Percentiles rank a stretch among this genome's conserved stretches.
These are phyloP conservation scores for Aspergillus piperis DNA, from an alignment of 2,329 filamentous ascomycete species.

Conservation along the genomic window DNA sequence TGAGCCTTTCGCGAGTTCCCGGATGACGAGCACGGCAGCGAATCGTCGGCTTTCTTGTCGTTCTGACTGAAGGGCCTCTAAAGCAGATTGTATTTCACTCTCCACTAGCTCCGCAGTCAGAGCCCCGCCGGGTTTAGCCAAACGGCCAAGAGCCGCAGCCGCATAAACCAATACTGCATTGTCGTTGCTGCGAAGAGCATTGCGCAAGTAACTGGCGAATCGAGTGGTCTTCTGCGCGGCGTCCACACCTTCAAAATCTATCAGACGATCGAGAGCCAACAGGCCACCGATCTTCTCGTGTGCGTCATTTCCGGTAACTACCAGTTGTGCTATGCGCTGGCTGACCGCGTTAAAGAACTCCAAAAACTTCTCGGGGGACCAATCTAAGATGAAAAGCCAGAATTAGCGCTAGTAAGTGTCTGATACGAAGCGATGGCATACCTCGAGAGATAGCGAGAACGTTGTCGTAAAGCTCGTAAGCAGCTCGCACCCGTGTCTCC, in stretches of 20 bases:
- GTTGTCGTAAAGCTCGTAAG: constrained; percentile 50
- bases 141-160: constrained; percentile 81
- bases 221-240: constrained; percentile 89
- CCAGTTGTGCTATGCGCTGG: constrained; percentile 67
- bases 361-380: constrained; percentile 75
- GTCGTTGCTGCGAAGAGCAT: constrained; percentile 86
- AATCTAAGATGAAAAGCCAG: constrained; percentile 55
- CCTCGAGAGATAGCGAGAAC: constrained; percentile 50
- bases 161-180: constrained; percentile 87
- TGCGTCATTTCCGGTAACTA: constrained; percentile 82
- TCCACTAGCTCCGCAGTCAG: constrained; percentile 95
- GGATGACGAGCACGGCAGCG: constrained; percentile 84
- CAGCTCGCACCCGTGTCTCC: constrained; percentile 51
- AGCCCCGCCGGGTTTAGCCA: constrained; percentile 89
- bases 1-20: constrained; percentile 88
- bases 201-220: constrained; percentile 87
- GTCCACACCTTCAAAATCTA: constrained; percentile 96
- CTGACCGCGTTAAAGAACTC: constrained; percentile 69
- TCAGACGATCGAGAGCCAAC: constrained; percentile 85
- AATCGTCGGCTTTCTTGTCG: constrained; percentile 91
- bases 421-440: constrained; percentile 23
- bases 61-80: constrained; percentile 96
- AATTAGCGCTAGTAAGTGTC: constrained; percentile 15
- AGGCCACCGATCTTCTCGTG: constrained; percentile 89
- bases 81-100: constrained; percentile 90